These are phyloP conservation scores for Lindgomyces ingoldianus DNA, from an alignment of 495 filamentous ascomycete species.

Conservation along the genomic window DNA sequence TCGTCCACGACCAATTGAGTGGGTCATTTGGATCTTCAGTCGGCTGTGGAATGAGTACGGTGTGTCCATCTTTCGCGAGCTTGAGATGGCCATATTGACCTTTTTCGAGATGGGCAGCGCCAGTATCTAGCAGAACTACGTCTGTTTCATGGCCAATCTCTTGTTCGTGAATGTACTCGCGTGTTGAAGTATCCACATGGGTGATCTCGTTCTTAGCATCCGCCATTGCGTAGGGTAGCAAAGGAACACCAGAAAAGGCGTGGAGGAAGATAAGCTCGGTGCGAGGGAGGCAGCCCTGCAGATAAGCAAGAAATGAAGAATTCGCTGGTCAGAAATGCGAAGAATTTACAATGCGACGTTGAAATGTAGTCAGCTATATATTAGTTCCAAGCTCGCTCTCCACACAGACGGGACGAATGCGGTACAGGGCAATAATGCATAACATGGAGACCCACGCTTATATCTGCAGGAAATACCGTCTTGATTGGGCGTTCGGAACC, in stretches of 20 bases:
- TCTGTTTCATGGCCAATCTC: constrained; percentile 30
- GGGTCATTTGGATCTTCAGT: constrained; percentile 58
- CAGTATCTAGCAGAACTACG: constrained; percentile 29
- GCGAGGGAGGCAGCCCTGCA: not conserved
- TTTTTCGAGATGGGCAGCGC: constrained; percentile 35
- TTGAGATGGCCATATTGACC: constrained; percentile 32
- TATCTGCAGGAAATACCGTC: not conserved
- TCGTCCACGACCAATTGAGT: constrained; percentile 56
- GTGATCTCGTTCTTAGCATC: constrained; percentile 13
- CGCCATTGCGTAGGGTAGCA: constrained; percentile 3
- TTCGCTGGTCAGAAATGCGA: not conserved
- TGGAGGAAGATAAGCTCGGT: not conserved
- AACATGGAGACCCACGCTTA: not conserved
- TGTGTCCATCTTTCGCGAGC: constrained; percentile 44
- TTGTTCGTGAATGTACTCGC: constrained; percentile 27
- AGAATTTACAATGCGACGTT: not conserved
- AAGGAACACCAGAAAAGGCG: not conserved
- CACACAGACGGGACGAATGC: too few relatives aligned
- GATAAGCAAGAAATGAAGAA: not conserved
- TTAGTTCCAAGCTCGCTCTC: not conserved
- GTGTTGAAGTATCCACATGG: constrained; percentile 5
- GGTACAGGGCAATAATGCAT: too few relatives aligned
- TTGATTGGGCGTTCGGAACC: not conserved
- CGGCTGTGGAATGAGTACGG: constrained; percentile 62
- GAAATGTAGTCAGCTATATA: not conserved